Percentiles rank a stretch among this genome's conserved stretches.
These are phyloP conservation scores for Claviceps sp. DNA, from an alignment of 2,329 filamentous ascomycete genomes.

Conservation along the genomic window DNA sequence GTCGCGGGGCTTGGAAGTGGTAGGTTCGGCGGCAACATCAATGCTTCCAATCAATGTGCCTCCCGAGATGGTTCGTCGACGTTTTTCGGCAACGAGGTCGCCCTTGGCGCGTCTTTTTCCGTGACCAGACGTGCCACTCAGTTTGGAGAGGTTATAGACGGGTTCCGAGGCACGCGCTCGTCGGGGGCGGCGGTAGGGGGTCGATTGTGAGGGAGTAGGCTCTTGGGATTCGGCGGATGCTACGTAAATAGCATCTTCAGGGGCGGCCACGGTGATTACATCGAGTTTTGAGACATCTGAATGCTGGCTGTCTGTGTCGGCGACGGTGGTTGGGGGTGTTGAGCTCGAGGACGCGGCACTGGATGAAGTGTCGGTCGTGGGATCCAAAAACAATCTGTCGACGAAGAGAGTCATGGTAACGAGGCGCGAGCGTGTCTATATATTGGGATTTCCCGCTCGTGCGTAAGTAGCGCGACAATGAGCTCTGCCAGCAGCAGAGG, in stretches of 20 bases:
- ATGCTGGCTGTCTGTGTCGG: constrained; percentile 46
- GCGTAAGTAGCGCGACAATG: constrained; percentile 3
- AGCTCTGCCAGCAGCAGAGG: constrained; percentile 5
- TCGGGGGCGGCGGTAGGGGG: constrained; percentile 33
- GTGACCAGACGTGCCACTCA: constrained; percentile 49
- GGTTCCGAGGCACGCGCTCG: constrained; percentile 42
- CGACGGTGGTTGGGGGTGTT: constrained; percentile 54
- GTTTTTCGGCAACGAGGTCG: constrained; percentile 30
- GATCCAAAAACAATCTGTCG: constrained; percentile 19
- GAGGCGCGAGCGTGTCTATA: background rate
- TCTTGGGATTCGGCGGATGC: constrained; percentile 15
- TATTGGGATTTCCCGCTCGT: background rate
- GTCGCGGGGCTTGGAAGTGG: constrained; percentile 5
- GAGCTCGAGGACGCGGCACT: constrained; percentile 44
- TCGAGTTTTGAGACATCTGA: constrained; percentile 30
- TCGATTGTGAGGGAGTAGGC: constrained; percentile 8
- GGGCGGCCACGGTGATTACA: constrained; percentile 17
- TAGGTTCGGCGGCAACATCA: constrained; percentile 11
- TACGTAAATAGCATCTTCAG: constrained; percentile 13
- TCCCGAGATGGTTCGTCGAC: constrained; percentile 32
- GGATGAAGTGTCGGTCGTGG: constrained; percentile 28
- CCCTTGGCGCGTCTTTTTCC: constrained; percentile 41
- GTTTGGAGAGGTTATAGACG: constrained; percentile 53
- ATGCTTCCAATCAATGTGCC: constrained; percentile 20
- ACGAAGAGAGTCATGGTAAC: constrained; percentile 19